A percentile compares a stretch with the other conserved stretches of the same genome.
phyloP scores from a whole-genome alignment of 2,329 filamentous ascomycete genomes.

The Periconia digitata region DNA sequence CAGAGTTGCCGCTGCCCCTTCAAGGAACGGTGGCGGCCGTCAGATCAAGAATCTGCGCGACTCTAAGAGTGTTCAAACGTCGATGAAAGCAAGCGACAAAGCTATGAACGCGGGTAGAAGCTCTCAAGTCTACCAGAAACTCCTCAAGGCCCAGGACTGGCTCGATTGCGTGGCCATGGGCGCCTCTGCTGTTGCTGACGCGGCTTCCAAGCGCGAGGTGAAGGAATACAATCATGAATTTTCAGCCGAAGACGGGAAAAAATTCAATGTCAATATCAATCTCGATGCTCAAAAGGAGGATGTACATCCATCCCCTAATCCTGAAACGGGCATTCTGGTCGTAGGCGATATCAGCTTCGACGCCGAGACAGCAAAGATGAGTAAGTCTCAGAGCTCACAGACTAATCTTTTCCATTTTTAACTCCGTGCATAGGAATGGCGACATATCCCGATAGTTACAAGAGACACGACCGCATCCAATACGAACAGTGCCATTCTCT shows the following conservation, averaged over 20 bases:
- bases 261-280: not conserved
- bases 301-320: not conserved
- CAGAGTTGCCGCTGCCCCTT: not conserved
- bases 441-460: constrained; percentile 5
- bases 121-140: constrained; percentile 1
- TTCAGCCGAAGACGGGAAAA: not conserved
- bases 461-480: not conserved
- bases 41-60: not conserved
- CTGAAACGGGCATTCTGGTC: not conserved
- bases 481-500: constrained; percentile 2
- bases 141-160: constrained; percentile 6
- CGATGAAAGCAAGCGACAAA: not conserved
- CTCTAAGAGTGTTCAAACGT: not conserved
- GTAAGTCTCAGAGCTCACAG: not conserved
- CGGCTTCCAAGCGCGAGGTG: not conserved
- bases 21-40: not conserved
- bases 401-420: not conserved
- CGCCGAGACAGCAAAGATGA: not conserved
- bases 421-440: not conserved
- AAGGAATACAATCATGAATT: not conserved
- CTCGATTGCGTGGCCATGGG: constrained; percentile 6
- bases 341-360: not conserved
- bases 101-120: constrained; percentile 1
- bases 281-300: not conserved
- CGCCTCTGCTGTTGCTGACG: not conserved